phyloP scores from a whole-genome alignment of 805 yeast species.

The Ogataea methanolica region DNA sequence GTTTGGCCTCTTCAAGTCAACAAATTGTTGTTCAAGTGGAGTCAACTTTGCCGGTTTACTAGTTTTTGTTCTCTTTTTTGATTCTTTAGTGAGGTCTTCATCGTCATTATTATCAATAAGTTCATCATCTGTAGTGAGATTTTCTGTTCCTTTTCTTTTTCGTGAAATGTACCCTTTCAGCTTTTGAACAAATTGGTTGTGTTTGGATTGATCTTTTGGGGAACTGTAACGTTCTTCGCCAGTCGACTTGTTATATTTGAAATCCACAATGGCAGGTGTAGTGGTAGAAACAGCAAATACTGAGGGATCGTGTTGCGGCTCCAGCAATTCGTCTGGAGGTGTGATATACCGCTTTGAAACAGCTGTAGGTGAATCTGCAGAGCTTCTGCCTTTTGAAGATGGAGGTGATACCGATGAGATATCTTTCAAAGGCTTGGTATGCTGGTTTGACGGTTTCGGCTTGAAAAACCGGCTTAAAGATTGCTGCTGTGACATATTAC shows the following conservation, averaged over 20 bases:
- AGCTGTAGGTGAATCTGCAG: too few species aligned
- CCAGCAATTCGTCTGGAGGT: too few species aligned
- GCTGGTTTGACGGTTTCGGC: not conserved
- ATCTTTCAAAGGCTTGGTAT: too few species aligned
- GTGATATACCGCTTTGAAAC: too few species aligned
- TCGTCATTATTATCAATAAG: constrained; percentile 1
- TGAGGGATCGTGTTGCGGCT: too few species aligned
- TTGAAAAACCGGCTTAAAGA: constrained; percentile 20
- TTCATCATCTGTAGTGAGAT: not conserved
- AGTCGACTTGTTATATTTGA: not conserved
- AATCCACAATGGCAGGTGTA: not conserved
- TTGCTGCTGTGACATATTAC: constrained; percentile 21
- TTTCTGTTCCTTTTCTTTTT: constrained; percentile 3
- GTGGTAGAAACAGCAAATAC: too few species aligned
- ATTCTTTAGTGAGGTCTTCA: constrained; percentile 1
- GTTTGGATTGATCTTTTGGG: not conserved
- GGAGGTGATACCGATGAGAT: not conserved
- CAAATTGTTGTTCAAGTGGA: constrained; percentile 77
- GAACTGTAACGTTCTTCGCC: not conserved
- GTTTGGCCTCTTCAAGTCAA: constrained; percentile 56
- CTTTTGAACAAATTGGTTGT: not conserved
- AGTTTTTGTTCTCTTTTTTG: constrained; percentile 7
- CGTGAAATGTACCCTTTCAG: constrained; percentile 1
- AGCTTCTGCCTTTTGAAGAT: not conserved
- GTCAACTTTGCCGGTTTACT: constrained; percentile 40